Evolutionary conservation across 805 yeast genomes (phyloP).

Genomic region (Priceomyces haplophilus): DNA sequence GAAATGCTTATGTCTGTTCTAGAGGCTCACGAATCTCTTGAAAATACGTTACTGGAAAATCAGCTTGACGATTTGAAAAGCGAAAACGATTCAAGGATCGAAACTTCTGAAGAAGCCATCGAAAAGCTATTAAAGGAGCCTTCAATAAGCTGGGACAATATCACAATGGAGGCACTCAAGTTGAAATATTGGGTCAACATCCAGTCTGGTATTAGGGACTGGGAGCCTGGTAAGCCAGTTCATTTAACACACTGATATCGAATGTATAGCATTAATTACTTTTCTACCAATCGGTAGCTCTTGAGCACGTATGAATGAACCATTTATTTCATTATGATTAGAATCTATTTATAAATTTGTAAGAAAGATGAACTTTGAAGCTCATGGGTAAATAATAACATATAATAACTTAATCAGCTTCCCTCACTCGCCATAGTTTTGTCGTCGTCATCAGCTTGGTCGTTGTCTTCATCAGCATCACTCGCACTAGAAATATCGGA

Average conservation of each 20-base stretch:
- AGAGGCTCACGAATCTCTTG: constrained; percentile 81
- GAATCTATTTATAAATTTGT: not conserved
- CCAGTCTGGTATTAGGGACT: constrained; percentile 66
- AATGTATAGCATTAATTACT: not conserved
- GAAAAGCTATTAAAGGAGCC: constrained; percentile 42
- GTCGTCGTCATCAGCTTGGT: constrained; percentile 34
- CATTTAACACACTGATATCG: constrained; percentile 53
- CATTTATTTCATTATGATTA: not conserved
- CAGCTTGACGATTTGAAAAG: constrained; percentile 53
- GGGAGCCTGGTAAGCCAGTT: constrained; percentile 71
- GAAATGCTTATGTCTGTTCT: constrained; percentile 69
- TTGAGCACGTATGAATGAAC: not conserved
- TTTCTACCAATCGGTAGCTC: no score
- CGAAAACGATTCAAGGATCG: constrained; percentile 59
- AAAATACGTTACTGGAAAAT: constrained; percentile 54
- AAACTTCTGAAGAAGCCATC: constrained; percentile 42
- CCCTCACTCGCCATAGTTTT: constrained; percentile 45
- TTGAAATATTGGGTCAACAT: constrained; percentile 85
- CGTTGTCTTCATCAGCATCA: constrained; percentile 24
- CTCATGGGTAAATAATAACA: not conserved
- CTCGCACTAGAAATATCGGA: constrained; percentile 17
- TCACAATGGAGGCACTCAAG: constrained; percentile 65
- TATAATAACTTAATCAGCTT: constrained; percentile 2
- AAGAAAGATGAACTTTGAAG: not conserved
- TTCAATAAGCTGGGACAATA: constrained; percentile 49